Conservation (phyloP, 225 moss, liverwort and hornwort species). For the Pseudisothecium myosuroides region DNA sequence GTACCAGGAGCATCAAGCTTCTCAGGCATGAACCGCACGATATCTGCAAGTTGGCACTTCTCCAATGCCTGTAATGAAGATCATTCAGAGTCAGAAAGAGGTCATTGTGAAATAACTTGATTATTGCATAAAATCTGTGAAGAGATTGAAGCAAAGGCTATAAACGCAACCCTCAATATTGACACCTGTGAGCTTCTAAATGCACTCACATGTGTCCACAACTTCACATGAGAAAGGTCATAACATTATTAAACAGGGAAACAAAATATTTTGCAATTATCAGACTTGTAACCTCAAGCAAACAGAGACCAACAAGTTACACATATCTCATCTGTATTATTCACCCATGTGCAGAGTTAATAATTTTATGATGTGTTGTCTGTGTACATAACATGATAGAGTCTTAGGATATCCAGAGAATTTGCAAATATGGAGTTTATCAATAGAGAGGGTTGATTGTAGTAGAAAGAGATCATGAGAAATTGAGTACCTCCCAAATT, state of each 20-base stretch:
- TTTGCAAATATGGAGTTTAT: background rate
- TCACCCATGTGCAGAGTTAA: background rate
- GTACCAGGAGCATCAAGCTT: slow-evolving; percentile 61
- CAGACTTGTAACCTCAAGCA: background rate
- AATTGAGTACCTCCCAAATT: slow-evolving; percentile 56
- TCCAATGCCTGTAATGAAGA: slow-evolving; percentile 36
- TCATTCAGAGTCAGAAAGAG: background rate
- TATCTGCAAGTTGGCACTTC: slow-evolving; percentile 45
- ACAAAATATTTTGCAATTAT: background rate
- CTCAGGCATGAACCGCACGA: slow-evolving; percentile 39
- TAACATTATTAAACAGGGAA: background rate
- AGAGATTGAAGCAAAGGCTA: background rate
- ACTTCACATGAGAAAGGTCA: background rate
- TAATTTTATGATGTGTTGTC: background rate
- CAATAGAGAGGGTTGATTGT: background rate
- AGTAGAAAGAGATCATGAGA: background rate
- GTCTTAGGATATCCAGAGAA: background rate
- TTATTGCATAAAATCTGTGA: background rate
- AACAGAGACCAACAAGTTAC: background rate
- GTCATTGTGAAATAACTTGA: background rate
- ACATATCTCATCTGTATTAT: background rate
- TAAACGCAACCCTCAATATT: background rate
- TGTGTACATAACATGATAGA: background rate
- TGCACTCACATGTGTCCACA: background rate
- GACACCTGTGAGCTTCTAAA: background rate